Percentiles rank a stretch among this genome's conserved stretches.
Evolutionary conservation across 352 stramenopile species (phyloP).

Genomic region (Phytophthora sp.): DNA sequence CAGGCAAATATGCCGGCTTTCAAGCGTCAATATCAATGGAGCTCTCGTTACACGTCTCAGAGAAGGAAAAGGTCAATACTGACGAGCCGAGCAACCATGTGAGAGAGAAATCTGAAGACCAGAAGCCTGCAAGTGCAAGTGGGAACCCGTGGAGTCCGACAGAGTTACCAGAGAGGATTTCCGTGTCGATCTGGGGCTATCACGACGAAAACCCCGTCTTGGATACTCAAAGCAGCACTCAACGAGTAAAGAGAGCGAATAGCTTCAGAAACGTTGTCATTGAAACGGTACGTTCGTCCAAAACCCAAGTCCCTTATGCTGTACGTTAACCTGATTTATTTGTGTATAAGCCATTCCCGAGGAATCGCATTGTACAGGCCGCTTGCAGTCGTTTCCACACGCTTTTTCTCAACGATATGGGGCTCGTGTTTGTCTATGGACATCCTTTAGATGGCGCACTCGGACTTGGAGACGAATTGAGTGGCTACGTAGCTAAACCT

Average conservation of each 20-base stretch:
- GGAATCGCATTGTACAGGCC: slow-evolving; percentile 64
- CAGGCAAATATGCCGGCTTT: neutral
- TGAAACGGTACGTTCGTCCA: slow-evolving; percentile 38
- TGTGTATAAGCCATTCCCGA: slow-evolving; percentile 66
- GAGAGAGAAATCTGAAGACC: neutral
- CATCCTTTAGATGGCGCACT: slow-evolving; percentile 59
- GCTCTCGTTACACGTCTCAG: neutral
- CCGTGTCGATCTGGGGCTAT: slow-evolving; percentile 24
- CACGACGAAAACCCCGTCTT: slow-evolving; percentile 16
- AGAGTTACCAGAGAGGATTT: slow-evolving; percentile 21
- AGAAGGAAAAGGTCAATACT: neutral
- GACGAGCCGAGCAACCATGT: neutral
- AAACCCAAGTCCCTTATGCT: too few relatives aligned
- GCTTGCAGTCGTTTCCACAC: slow-evolving; percentile 67
- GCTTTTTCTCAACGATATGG: slow-evolving; percentile 69
- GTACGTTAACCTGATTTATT: neutral
- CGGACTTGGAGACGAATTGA: slow-evolving; percentile 35
- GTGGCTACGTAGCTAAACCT: slow-evolving; percentile 36
- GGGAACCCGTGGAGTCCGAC: neutral
- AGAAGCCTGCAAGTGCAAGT: neutral
- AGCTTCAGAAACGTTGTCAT: slow-evolving; percentile 36
- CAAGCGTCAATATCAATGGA: slow-evolving; percentile 20
- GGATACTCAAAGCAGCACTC: neutral
- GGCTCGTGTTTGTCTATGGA: slow-evolving; percentile 67
- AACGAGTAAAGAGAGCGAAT: neutral